These are phyloP conservation scores for Agastache rugosa DNA, from an alignment of 257 asterid species.

Conservation along the genomic window DNA sequence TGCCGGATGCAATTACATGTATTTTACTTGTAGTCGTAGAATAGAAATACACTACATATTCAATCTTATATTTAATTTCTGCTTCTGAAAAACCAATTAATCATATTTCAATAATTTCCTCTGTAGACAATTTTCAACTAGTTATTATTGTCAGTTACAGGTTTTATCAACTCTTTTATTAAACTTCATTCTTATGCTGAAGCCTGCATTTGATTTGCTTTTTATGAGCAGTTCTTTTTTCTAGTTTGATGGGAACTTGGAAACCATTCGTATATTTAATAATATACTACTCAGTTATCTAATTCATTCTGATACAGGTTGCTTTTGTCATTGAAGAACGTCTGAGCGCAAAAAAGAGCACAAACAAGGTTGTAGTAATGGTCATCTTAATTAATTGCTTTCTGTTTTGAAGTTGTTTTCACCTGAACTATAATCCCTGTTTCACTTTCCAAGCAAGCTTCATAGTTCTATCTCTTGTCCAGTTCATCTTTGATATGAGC, in stretches of 20 bases:
- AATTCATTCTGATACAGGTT: constrained; percentile 58
- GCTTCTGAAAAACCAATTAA: constrained; percentile 5
- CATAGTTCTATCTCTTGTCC: constrained; percentile 9
- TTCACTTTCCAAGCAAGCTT: constrained; percentile 23
- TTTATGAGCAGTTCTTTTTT: constrained; percentile 23
- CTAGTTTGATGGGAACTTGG: constrained; percentile 19
- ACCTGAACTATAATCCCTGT: not conserved
- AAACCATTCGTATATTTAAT: constrained; percentile 8
- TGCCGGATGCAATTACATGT: not conserved
- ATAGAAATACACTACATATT: not conserved
- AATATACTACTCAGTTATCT: constrained; percentile 21
- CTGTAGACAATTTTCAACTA: constrained; percentile 14
- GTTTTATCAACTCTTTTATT: not conserved
- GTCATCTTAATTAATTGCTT: constrained; percentile 14
- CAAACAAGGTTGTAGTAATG: constrained; percentile 69
- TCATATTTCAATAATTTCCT: constrained; percentile 13
- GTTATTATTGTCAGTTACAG: constrained; percentile 14
- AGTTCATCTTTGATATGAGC: constrained; percentile 23
- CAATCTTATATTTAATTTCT: constrained; percentile 14
- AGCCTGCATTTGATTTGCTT: constrained; percentile 5
- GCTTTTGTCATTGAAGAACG: constrained; percentile 91
- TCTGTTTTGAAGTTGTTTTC: constrained; percentile 7
- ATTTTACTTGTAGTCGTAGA: not conserved
- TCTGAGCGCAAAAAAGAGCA: constrained; percentile 64
- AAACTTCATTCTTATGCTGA: constrained; percentile 16